Base-by-base conservation (phyloP, 169 alveolate genomes). In the Babesia bovis region DNA sequence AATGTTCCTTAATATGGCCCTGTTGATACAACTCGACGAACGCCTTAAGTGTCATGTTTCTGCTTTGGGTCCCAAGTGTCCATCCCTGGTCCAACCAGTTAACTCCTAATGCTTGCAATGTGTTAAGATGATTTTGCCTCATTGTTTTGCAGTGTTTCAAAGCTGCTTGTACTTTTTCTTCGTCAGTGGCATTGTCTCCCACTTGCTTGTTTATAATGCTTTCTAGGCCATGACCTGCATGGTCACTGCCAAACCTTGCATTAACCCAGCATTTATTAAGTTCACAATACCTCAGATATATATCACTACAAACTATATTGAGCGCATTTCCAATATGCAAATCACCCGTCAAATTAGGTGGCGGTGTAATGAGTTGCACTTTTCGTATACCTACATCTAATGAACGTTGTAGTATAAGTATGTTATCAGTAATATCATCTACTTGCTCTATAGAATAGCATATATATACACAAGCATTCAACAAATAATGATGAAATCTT, bases 321-420 rank as follows among this genome's bases (percentile, higher is more conserved):
- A 70, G 26, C 49, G 70, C 72, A 36, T 81, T 60, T 21, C 88
- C 88, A 5, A 81, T 41, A 73, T 81, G 88, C 21, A 81, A 44
- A 19, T 81, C 88, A 2, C 88, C 88, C 0, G 83, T 71, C 3
- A 71, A 73, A 41, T 81, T 81, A 2, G 88, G 88, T 26, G 88
- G 88, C n/a, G 88, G 88, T 33, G 79, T 50, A 13, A 81, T 42
- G 7, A 81, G 65, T 38, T 41, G 60, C 17, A 78, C 85, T 15
- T 28, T 28, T 2, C 35, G 1, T 7, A 28, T 40, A 32, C 41
- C 70, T 60, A 15, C 33, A 19, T 4, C 23, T 26, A 4, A 19
- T 9, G 35, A 23, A 0, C 21, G 2, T 47, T 4, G 0, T 12
- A 40, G 49, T 40, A 12, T 40, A 40, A 40, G 49, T 40, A 15